phyloP scores from a whole-genome alignment of 768 basidiomycete genomes.

The Mycena epipterygia region DNA sequence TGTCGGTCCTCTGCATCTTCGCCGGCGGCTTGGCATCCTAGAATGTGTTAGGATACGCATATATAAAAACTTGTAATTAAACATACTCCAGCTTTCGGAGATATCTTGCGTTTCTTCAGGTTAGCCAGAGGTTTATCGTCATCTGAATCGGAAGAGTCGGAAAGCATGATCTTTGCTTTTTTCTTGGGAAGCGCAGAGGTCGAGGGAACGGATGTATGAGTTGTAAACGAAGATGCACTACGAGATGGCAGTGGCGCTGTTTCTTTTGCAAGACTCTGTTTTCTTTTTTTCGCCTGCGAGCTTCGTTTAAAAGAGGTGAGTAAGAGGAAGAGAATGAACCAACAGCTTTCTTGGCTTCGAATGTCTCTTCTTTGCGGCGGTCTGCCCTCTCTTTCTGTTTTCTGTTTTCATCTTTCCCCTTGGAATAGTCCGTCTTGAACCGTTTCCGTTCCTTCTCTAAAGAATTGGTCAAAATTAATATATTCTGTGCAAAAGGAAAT shows the following conservation, averaged over 20 bases:
- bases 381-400: conserved; percentile 33
- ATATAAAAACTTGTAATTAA: not conserved
- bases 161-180: conserved; percentile 13
- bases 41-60: not conserved
- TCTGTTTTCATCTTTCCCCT: conserved; percentile 18
- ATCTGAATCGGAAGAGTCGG: conserved; percentile 28
- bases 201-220: conserved; percentile 10
- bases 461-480: not conserved
- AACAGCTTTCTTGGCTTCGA: conserved; percentile 27
- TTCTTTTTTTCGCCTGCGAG: conserved; percentile 26
- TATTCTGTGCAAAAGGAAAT: not conserved
- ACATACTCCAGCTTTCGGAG: conserved; percentile 15
- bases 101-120: conserved; percentile 8
- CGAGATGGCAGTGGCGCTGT: conserved; percentile 10
- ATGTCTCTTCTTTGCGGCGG: conserved; percentile 14
- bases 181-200: conserved; percentile 26
- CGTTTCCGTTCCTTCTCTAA: conserved; percentile 27
- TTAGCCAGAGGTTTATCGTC: conserved; percentile 27
- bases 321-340: not conserved
- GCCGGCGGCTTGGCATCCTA: conserved; percentile 5
- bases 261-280: conserved; percentile 15
- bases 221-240: conserved; percentile 24
- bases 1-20: not conserved
- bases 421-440: conserved; percentile 17
- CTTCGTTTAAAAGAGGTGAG: not conserved